Conservation (phyloP, 73 alveolate species). For the Durusdinium trenchii region DNA sequence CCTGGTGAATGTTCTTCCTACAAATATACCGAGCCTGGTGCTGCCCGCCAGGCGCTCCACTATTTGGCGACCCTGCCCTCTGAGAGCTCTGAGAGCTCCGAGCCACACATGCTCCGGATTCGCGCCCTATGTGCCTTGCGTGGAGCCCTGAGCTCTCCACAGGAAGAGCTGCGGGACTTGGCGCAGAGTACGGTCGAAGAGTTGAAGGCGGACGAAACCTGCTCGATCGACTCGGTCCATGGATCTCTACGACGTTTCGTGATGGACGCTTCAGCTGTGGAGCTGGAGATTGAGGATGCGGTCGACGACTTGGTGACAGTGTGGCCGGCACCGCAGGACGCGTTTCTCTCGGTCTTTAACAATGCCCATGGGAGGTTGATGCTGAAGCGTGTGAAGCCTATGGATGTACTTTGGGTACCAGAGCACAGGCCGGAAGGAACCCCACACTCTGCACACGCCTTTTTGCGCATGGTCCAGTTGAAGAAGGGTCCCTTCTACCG, state of each 20-base stretch:
- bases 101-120: no score
- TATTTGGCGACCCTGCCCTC: not conserved
- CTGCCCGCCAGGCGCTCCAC: conserved; percentile 9
- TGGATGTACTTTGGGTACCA: conserved; percentile 35
- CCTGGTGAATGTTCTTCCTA: not conserved
- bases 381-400: conserved; percentile 21
- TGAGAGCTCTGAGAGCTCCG: not conserved
- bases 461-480: conserved; percentile 31
- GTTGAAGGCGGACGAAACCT: not conserved
- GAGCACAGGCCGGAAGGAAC: not conserved
- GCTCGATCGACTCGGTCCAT: not conserved
- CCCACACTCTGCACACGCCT: conserved; percentile 40
- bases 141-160: not conserved
- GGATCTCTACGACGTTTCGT: not conserved
- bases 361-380: not conserved
- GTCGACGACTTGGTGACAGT: conserved; percentile 15
- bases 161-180: not conserved
- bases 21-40: conserved; percentile 25
- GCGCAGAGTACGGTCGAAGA: conserved; percentile 12
- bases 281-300: conserved; percentile 20
- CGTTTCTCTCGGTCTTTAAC: not conserved
- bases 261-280: not conserved
- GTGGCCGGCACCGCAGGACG: conserved; percentile 11
- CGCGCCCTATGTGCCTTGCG: conserved; percentile 8
- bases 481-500: conserved; percentile 55